Evolutionary conservation across 108 stramenopile species (phyloP), one percentile per base, ranked within the genome.

Genomic region (Cyclotella baltica): DNA sequence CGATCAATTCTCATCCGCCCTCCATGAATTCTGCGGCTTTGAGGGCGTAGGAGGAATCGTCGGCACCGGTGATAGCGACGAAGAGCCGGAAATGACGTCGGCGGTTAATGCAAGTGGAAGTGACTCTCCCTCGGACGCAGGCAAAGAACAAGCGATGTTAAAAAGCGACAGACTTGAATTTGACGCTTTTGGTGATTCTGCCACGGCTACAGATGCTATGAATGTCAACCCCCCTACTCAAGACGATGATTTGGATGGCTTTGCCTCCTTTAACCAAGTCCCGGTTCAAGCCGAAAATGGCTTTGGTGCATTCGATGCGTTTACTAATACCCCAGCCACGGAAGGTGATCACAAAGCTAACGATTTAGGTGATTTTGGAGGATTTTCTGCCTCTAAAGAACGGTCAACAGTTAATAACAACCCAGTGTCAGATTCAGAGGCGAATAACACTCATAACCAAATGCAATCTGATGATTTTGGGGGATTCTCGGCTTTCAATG

Each of bases 1-100:
- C 51, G 51, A 52, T 20, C 51, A 52, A 52, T 52, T n/a, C n/a
- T 52, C 51, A 52, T 52, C 51, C 4, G 51, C 51, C 51, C 51
- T 52, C 4, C 19, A 52, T n/a, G 51, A 52, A 52, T 52, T 52
- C n/a, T 52, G 51, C n/a, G 51, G 51, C 18, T 52, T 52, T 52
- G 51, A 20, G n/a, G 51, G 51, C 51, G 51, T 52, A 52, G 51
- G 51, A n/a, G 51, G 51, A 4, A 4, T 52, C 4, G 19, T 52
- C 4, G 51, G 4, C 51, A 20, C 18, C n/a, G 4, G n/a, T 4
- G 51, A 52, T n/a, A n/a, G 19, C 11, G 4, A n/a, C n/a, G 51
- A 52, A 10, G 51, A 52, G 4, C 18, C 11, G 18, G n/a, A 52
- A n/a, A 10, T n/a, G 4, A 10, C 40, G 13, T 43, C n/a, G 4